Conservation (phyloP, 2,329 filamentous ascomycete genomes). For the Neofusicoccum umdonicola region DNA sequence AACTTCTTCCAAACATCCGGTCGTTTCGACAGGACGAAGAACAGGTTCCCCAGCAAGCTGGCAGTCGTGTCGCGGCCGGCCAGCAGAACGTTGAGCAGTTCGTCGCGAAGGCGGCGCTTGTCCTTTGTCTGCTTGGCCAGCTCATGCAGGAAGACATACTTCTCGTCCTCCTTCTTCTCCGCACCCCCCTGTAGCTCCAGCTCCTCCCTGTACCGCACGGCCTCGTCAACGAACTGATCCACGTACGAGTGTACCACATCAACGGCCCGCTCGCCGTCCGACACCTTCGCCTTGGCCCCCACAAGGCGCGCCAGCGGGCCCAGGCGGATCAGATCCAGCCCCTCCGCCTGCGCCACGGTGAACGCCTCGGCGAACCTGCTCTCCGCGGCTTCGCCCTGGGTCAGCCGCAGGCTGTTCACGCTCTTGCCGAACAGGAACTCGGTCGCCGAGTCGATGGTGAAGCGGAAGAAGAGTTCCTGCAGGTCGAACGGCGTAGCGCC, state of each 20-base stretch:
- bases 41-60: conserved; percentile 40
- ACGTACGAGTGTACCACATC: conserved; percentile 39
- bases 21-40: conserved; percentile 39
- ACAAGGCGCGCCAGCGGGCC: conserved; percentile 26
- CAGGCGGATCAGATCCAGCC: conserved; percentile 36
- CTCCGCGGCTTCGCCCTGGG: conserved; percentile 24
- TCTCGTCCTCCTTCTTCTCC: conserved; percentile 26
- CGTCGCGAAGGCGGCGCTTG: conserved; percentile 42
- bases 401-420: conserved; percentile 32
- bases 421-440: conserved; percentile 50
- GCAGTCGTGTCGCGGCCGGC: conserved; percentile 43
- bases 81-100: conserved; percentile 47
- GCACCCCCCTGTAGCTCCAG: conserved; percentile 31
- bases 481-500: conserved; percentile 41
- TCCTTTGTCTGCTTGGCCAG: conserved; percentile 47
- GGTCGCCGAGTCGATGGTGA: conserved; percentile 52
- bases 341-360: conserved; percentile 40
- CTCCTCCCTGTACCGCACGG: conserved; percentile 28
- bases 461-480: conserved; percentile 29
- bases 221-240: conserved; percentile 46
- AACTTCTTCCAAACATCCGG: conserved; percentile 38
- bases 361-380: conserved; percentile 45
- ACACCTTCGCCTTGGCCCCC: neutral
- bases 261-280: conserved; percentile 4
- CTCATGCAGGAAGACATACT: conserved; percentile 49